phyloP scores from a whole-genome alignment of 371 early-diverging fungal genomes.

The Amoeboaphelidium protococcarum region DNA sequence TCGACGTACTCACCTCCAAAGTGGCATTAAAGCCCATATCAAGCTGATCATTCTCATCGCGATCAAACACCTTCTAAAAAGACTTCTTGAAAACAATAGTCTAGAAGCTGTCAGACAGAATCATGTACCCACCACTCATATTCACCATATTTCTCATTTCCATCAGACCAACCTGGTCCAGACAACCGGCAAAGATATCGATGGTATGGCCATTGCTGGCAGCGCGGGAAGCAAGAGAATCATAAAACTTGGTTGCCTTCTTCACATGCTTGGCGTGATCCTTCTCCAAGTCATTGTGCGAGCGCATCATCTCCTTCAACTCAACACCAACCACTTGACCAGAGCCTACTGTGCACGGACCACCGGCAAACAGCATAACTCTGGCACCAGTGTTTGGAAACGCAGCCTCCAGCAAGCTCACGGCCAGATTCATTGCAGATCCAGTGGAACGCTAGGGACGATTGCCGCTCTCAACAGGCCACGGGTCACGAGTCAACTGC shows the following conservation, averaged over 20 bases:
- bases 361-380: constrained; percentile 90
- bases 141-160: constrained; percentile 91
- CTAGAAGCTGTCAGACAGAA: constrained; percentile 87
- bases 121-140: constrained; percentile 80
- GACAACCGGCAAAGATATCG: constrained; percentile 75
- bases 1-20: constrained; percentile 78
- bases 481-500: constrained; percentile 88
- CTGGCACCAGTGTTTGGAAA: constrained; percentile 85
- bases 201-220: constrained; percentile 53
- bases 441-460: constrained; percentile 95
- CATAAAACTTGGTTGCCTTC: constrained; percentile 84
- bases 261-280: constrained; percentile 74
- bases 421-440: constrained; percentile 86
- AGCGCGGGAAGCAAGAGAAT: constrained; percentile 60
- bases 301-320: constrained; percentile 79
- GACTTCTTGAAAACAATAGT: constrained; percentile 89
- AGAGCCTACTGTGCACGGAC: constrained; percentile 95
- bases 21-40: constrained; percentile 96
- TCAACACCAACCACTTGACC: constrained; percentile 84
- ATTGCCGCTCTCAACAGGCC: constrained; percentile 83
- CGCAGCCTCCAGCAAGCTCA: constrained; percentile 69
- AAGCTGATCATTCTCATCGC: constrained; percentile 61
- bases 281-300: constrained; percentile 92
- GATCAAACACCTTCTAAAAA: constrained; percentile 70
- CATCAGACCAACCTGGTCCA: constrained; percentile 84